Evolutionary conservation across 2,329 filamentous ascomycete species (phyloP).

Genomic region (Grosmannia huntii): DNA sequence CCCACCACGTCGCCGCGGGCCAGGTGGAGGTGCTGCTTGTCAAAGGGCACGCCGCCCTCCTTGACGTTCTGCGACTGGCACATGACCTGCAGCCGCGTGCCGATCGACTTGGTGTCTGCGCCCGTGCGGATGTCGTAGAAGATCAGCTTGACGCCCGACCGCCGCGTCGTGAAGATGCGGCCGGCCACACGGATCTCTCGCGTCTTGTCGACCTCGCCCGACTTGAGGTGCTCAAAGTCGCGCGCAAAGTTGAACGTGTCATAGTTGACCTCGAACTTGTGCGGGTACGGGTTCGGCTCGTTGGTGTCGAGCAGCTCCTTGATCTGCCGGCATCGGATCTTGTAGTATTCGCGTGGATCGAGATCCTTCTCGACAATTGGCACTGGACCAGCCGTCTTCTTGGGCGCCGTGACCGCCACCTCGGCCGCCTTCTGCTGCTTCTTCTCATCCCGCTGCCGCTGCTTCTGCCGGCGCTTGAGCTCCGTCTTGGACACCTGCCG

Average conservation of each 20-base stretch:
- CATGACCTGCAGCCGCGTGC: conserved; percentile 77
- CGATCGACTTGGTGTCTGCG: conserved; percentile 44
- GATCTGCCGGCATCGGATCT: conserved; percentile 76
- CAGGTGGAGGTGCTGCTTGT: conserved; percentile 78
- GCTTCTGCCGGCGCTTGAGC: conserved; percentile 93
- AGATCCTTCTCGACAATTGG: conserved; percentile 44
- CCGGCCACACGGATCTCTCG: conserved; percentile 66
- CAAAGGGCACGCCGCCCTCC: conserved; percentile 47
- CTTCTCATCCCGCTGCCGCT: conserved; percentile 72
- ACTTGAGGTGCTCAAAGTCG: conserved; percentile 71
- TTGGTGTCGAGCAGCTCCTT: conserved; percentile 57
- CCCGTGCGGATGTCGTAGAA: conserved; percentile 74
- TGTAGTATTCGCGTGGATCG: conserved; percentile 66
- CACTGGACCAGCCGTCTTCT: conserved; percentile 41
- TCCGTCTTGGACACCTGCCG: conserved; percentile 60
- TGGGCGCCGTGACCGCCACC: conserved; percentile 36
- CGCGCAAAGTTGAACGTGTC: conserved; percentile 69
- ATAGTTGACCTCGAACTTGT: conserved; percentile 82
- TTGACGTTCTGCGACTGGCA: conserved; percentile 72
- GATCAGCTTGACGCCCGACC: conserved; percentile 69
- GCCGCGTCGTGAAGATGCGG: conserved; percentile 79
- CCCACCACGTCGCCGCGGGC: conserved; percentile 89
- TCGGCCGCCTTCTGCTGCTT: conserved; percentile 74
- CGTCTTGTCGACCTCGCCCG: conserved; percentile 69
- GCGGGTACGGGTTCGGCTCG: conserved; percentile 76